Conservation (phyloP, 2,329 filamentous ascomycete species). For the Elsinoe perseae region DNA sequence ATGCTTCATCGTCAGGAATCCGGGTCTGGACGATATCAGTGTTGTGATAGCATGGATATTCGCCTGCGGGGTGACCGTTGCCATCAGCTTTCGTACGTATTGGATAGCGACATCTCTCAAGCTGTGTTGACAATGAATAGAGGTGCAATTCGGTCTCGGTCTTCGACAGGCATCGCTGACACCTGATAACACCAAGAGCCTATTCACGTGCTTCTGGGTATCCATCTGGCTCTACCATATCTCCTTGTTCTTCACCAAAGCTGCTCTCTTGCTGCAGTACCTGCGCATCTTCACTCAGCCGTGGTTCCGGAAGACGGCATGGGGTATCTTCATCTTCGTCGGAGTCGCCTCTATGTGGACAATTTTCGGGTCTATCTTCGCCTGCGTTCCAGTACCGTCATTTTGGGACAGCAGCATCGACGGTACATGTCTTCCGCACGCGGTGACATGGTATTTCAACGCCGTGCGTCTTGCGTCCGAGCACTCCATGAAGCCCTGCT, state of each 20-base stretch:
- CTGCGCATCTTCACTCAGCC: conserved; percentile 30
- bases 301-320: conserved; percentile 25
- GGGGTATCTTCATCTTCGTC: conserved; percentile 25
- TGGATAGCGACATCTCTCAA: background rate
- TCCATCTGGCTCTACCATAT: conserved; percentile 25
- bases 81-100: conserved; percentile 11
- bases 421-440: conserved; percentile 14
- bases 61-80: background rate
- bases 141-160: conserved; percentile 13
- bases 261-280: conserved; percentile 30
- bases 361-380: conserved; percentile 16
- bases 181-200: background rate
- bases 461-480: background rate
- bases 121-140: background rate
- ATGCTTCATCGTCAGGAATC: conserved; percentile 13
- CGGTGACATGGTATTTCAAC: conserved; percentile 16
- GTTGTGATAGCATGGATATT: conserved; percentile 8
- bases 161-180: background rate
- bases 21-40: conserved; percentile 8
- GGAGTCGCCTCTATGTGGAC: conserved; percentile 17
- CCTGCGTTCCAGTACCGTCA: conserved; percentile 15
- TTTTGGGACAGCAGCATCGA: conserved; percentile 16
- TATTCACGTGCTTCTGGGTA: conserved; percentile 7
- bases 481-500: background rate
- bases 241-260: conserved; percentile 29